Base-by-base conservation (phyloP, 768 basidiomycete genomes). In the Steccherinum ochraceum region DNA sequence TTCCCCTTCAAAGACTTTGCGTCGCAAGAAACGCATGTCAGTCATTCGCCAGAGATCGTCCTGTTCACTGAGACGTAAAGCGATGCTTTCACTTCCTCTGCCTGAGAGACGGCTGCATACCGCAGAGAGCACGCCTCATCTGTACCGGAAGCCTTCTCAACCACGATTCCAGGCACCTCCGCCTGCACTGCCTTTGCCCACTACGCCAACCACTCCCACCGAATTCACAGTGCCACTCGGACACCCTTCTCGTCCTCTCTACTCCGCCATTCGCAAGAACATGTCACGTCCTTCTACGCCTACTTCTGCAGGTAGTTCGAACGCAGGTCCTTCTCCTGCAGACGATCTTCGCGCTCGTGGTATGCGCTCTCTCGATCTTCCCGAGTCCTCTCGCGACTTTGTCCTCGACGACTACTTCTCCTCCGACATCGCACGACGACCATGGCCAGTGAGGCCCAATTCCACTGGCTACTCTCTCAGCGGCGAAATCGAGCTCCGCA, bases 401-500 rank as follows among this genome's bases (percentile, higher is more conserved):
- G 24, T 56, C 52, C 27, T 49, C 52, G 12, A 49, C 45, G 46
- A 43, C 50, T n/a, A n/a, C n/a, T 35, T 24, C 51, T 49, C 42
- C 49, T 49, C 3, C 40, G 39, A 25, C 25, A 44, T 39, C 46
- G 48, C 44, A 48, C 56, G 23, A 35, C 51, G 5, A 20, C 51
- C 18, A 39, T 25, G 18, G 39, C 19, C 27, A 51, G 35, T 46
- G 52, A 35, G 39, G 45, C 45, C 47, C 19, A 12, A 35, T 44
- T 50, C 46, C 48, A 54, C 40, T 21, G 64, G 64, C 2, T 63
- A 53, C 49, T 63, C 64, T 12, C 40, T 63, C 24, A 63, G 59
- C 49, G 64, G 62, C n/a, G 64, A 62, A 52, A 58, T 58, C 20
- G 64, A 65, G 56, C 49, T 63, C 40, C 56, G 61, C 19, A 63